Evolutionary conservation across 2,329 filamentous ascomycete species (phyloP), one percentile per base, ranked within the genome.

Genomic region (Colletotrichum tabaci): DNA sequence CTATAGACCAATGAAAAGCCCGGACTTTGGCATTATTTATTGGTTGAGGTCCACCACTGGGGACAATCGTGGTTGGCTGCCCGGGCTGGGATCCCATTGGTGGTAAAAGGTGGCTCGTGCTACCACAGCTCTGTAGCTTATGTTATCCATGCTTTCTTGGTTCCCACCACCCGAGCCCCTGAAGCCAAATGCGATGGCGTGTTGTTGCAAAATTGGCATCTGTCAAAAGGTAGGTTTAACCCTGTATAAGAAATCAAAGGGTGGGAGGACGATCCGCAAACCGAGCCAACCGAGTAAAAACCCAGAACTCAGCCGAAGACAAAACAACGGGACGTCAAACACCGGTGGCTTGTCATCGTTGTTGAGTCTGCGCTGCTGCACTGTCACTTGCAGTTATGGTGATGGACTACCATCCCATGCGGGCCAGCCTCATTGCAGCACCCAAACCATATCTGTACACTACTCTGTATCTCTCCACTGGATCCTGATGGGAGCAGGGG

Each of bases 401-500:
- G 35, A 38, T 38, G 35, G 9, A 10, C 9, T 9, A 38, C 35
- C 35, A 38, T 38, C 35, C 35, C 35, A 38, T 9, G 35, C 35
- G 8, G 35, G 35, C 35, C 35, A 9, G 30, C 30, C 8, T 35
- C 30, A 35, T 8, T 35, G 30, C 7, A 9, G 8, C 30, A 35
- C 30, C 30, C 30, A 35, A 35, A 35, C 30, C 30, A 35, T 35
- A 35, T 38, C 35, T 10, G 35, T 38, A 38, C 35, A 38, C 35
- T 9, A 9, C 30, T 35, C 30, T 9, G 21, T 13, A 13, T 23
- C 47, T 44, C 38, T 38, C 49, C 67, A 42, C 49, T 35, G 38
- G 42, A 55, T 30, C 26, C 58, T 61, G 44, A 47, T 67, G 44
- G 4, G n/a, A 49, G 44, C 68, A 58, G 38, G 57, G 46, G 53